Base-by-base conservation (phyloP, 306 rosid species). In the Lathyrus aphaca region DNA sequence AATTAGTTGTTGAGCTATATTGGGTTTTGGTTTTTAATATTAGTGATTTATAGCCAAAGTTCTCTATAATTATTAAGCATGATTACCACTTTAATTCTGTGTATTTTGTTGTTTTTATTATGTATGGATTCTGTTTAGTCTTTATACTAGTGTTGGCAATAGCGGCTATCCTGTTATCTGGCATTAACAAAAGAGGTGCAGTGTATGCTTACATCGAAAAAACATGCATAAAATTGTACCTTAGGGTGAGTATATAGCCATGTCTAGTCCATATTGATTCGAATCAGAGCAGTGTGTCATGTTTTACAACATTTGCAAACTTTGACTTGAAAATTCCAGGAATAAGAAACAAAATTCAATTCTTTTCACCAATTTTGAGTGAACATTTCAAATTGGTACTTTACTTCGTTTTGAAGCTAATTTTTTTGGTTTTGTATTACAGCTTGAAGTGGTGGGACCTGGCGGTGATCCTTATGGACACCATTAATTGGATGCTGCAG, bases 371-470 rank as follows among this genome's bases (percentile, higher is more conserved):
- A 37, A 9, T 16, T 16, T 37, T 16, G 29, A 60, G 3, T 35
- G 4, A 10, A 17, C 17, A 29, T 50, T 72, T 46, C 42, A 29
- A 42, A 18, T 62, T 51, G 39, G 30, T 42, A 18, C 46, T 46
- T 56, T 3, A 45, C 49, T 39, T 16, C 69, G 14, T 45, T 32
- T 7, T 63, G 49, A 30, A 39, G 17, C 80, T 79, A 71, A 80
- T 66, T 55, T 15, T 18, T 45, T 70, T 74, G 66, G n/a, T 70
- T 40, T 75, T 35, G 74, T 18, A 72, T 54, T 19, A 55, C 95
- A 92, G 98, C 91, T 92, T 68, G 84, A 92, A 86, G 98, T 92
- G 82, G 98, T 89, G 50, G 98, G 96, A 78, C 92, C 95, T 6
- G 98, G 98, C 18, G 98, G 96, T 40, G 82, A 82, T 81, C 98